Evolutionary conservation across 345 rosid species (phyloP), one percentile per base, ranked within the genome.

Genomic region (Linum lewisii): DNA sequence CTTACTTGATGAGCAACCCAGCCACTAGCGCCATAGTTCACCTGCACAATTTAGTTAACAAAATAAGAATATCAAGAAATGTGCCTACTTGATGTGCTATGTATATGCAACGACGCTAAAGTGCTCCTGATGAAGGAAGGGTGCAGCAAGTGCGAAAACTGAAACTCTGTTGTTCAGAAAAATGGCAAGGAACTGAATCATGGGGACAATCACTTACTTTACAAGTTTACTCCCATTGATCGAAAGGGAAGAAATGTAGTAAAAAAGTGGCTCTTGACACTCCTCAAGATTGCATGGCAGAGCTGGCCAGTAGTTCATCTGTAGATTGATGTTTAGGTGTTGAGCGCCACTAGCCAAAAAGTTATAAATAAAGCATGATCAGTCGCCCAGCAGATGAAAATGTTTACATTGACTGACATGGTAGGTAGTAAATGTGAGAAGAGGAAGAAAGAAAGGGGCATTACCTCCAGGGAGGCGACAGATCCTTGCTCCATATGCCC

Each of bases 401-500:
- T 2, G 32, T 26, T 2, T 60, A 32, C 26, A 23, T 24, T 66
- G 66, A 67, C 51, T n/a, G n/a, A n/a, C n/a, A n/a, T n/a, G n/a
- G n/a, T n/a, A n/a, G n/a, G n/a, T n/a, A n/a, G n/a, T n/a, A n/a
- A n/a, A n/a, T n/a, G n/a, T n/a, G n/a, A n/a, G n/a, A n/a, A 18
- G 7, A 15, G 26, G 23, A 19, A 50, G 29, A 44, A 50, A 44
- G 54, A 60, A 22, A 56, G 20, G 69, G 21, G 49, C 21, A 6
- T 62, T 81, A 93, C 97, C 89, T 97, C 97, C 97, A 93, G 42
- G 70, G 73, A 16, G 97, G 99, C 34, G 69, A 75, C 62, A 82
- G 57, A 78, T 85, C 89, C 56, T 76, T 75, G 80, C 84, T 93
- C 99, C 99, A 93, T 70, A 93, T 83, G 36, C 99, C 99, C 63